Conservation (phyloP, 805 yeast genomes). For the Ogataea kodamae region DNA sequence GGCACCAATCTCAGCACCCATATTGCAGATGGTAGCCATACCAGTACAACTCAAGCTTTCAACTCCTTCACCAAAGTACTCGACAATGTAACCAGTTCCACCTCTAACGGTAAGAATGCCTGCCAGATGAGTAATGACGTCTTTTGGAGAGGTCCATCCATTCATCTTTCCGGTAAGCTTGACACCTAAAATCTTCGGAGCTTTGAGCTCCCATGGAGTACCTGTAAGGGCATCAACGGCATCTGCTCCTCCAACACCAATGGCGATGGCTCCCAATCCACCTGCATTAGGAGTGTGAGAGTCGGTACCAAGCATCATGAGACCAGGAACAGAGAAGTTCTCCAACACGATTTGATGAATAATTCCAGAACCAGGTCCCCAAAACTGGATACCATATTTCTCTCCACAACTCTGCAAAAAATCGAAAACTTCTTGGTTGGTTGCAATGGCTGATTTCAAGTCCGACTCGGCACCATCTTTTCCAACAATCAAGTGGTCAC, state of each 20-base stretch:
- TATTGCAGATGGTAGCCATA: slow-evolving; percentile 99
- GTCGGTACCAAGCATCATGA: slow-evolving; percentile 93
- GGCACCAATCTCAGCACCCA: slow-evolving; percentile 99
- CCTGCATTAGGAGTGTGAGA: slow-evolving; percentile 98
- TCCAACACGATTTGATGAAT: slow-evolving; percentile 95
- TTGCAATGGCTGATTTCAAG: slow-evolving; percentile 78
- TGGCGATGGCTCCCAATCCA: slow-evolving; percentile 96
- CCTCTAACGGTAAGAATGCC: slow-evolving; percentile 94
- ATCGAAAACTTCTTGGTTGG: slow-evolving; percentile 92
- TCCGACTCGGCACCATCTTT: slow-evolving; percentile 87
- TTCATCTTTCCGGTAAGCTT: slow-evolving; percentile 82
- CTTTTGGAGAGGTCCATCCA: slow-evolving; percentile 98
- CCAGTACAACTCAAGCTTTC: slow-evolving; percentile 89
- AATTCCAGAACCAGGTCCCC: slow-evolving; percentile 99
- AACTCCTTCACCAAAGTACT: slow-evolving; percentile 96
- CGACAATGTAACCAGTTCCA: slow-evolving; percentile 95
- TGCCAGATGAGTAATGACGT: slow-evolving; percentile 88
- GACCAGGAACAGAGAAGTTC: slow-evolving; percentile 97
- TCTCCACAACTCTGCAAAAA: slow-evolving; percentile 87
- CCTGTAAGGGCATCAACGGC: slow-evolving; percentile 98
- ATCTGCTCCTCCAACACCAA: slow-evolving; percentile 99
- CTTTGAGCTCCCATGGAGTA: slow-evolving; percentile 98
- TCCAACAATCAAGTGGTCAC: slow-evolving; percentile 97
- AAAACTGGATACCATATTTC: slow-evolving; percentile 94
- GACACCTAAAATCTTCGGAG: slow-evolving; percentile 93